Conservation (phyloP, 768 basidiomycete genomes). For the Polyporus arcularius region DNA sequence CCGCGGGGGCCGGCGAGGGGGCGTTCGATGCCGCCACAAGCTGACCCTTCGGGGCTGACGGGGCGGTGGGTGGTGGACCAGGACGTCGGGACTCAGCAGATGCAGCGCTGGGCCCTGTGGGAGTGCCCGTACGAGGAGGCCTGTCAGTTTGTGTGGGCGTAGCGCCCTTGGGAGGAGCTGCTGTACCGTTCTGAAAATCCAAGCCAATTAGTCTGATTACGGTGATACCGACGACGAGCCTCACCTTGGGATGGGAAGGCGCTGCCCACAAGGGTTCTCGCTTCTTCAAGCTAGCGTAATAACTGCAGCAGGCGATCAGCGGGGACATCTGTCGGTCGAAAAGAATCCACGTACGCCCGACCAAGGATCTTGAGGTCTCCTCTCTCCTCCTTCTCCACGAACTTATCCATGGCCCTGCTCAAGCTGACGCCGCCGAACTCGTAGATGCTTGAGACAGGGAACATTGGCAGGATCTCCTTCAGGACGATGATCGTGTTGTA, state of each 20-base stretch:
- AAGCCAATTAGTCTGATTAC: too few species aligned
- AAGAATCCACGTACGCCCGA: constrained; percentile 54
- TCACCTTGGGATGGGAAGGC: constrained; percentile 37
- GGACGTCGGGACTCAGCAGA: constrained; percentile 12
- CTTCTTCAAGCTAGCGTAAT: constrained; percentile 75
- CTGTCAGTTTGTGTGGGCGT: constrained; percentile 15
- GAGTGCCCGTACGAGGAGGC: constrained; percentile 6
- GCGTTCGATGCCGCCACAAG: constrained; percentile 32
- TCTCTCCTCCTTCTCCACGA: constrained; percentile 75
- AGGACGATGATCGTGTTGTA: constrained; percentile 95
- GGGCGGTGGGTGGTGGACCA: constrained; percentile 23
- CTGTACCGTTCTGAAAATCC: constrained; percentile 1
- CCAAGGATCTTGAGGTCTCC: constrained; percentile 84
- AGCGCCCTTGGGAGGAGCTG: constrained; percentile 9
- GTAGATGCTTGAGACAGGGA: constrained; percentile 68
- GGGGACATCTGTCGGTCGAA: background rate
- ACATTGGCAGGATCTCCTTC: constrained; percentile 87
- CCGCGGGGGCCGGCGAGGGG: constrained; percentile 26
- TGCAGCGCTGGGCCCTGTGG: constrained; percentile 10
- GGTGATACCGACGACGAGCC: too few species aligned
- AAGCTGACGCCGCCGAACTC: constrained; percentile 55
- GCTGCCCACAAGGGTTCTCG: constrained; percentile 60
- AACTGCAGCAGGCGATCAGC: constrained; percentile 40
- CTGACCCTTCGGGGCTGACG: constrained; percentile 63
- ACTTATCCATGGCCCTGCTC: constrained; percentile 60